Evolutionary conservation across 1,139 yeast species (phyloP), one percentile per base, ranked within the genome.

Genomic region (Arxiozyma telluris): DNA sequence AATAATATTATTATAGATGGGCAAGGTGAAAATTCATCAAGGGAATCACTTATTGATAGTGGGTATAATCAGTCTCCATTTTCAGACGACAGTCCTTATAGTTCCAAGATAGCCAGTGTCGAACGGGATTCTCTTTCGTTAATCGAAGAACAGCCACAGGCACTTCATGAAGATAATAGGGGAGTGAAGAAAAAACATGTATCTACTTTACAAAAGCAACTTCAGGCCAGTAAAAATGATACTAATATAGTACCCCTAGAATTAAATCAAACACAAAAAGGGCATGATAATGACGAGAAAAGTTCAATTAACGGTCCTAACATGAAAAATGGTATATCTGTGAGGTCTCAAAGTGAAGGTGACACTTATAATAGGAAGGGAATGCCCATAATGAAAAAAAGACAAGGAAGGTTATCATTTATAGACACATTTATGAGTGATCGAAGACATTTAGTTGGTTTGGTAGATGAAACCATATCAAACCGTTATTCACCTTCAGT

Each of bases 381-480:
- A 18, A 56, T 56, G n/a, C 58, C 58, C 17, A 56, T 56, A 4
- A 8, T 54, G 20, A 45, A 51, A 15, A 50, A 47, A 15, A 41
- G 53, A 18, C 20, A 23, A 8, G 52, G 52, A 44, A 50, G 59
- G 41, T 38, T 49, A 25, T 56, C 59, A 6, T 56, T 56, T 27
- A 54, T 56, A 17, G 59, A 56, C 38, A 54, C 60, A 22, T 59
- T 55, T 18, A 55, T 59, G 55, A 45, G 55, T 12, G 59, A 53
- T 15, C 34, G 44, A 5, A 52, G 50, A 39, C 52, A 57, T 2
- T 53, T 55, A 11, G 25, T 46, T 6, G 56, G 50, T 8, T 53
- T 41, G n/a, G 41, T 51, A 6, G 55, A 51, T 4, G 57, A 52
- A 17, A 44, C 30, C 1, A 15, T 42, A 18, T 18, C 47, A 39